These are phyloP conservation scores for Leccinellum luteum DNA, from an alignment of 768 basidiomycete genomes.

Conservation along the genomic window DNA sequence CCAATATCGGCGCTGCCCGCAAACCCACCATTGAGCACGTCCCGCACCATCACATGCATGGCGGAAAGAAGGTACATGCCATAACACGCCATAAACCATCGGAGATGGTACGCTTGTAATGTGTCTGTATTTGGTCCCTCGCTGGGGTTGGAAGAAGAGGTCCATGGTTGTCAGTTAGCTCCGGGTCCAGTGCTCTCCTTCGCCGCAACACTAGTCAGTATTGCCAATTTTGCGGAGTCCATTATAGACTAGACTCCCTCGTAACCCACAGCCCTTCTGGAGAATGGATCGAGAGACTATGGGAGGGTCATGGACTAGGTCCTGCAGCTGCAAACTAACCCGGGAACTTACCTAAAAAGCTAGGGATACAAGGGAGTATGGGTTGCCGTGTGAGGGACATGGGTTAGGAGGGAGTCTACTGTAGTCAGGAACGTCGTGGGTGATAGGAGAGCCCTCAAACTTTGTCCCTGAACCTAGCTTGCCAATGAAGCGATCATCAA, in stretches of 20 bases:
- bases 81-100: constrained; percentile 58
- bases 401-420: too few species aligned
- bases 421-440: constrained; percentile 71
- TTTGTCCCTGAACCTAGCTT: neutral
- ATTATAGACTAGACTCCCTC: neutral
- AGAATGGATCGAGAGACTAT: too few species aligned
- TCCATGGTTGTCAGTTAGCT: constrained; percentile 65
- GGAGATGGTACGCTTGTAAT: constrained; percentile 67
- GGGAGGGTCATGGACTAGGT: too few species aligned
- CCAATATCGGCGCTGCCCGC: constrained; percentile 47
- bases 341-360: too few species aligned
- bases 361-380: too few species aligned
- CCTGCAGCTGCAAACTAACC: too few species aligned
- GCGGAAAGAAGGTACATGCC: neutral
- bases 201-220: neutral
- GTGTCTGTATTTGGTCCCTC: constrained; percentile 80
- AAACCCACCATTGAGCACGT: constrained; percentile 39
- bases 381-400: too few species aligned
- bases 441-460: too few species aligned
- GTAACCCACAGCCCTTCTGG: too few species aligned
- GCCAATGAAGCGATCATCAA: neutral
- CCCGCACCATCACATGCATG: constrained; percentile 11
- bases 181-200: neutral
- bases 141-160: constrained; percentile 73
- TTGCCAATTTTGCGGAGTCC: constrained; percentile 4